A percentile compares a stretch with the other conserved stretches of the same genome.
Evolutionary conservation across 495 filamentous ascomycete genomes (phyloP).

Genomic region (Zalerion maritima): DNA sequence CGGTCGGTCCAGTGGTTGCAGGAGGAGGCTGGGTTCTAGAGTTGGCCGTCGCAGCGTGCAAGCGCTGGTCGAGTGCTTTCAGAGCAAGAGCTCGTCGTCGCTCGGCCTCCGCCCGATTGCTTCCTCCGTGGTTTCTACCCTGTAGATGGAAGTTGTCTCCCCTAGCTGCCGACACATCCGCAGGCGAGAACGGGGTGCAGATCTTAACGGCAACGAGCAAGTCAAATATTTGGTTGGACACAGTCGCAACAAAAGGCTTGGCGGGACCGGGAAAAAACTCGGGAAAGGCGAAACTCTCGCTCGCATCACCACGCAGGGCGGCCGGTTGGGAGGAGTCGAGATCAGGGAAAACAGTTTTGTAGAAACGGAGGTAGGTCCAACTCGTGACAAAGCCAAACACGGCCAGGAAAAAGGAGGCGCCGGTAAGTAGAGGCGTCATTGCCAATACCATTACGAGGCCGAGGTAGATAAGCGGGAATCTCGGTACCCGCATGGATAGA

Average conservation of each 20-base stretch:
- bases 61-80: conserved; percentile 78
- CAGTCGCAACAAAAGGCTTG: conserved; percentile 57
- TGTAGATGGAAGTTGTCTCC: conserved; percentile 41
- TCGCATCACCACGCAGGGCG: conserved; percentile 68
- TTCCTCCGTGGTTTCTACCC: conserved; percentile 48
- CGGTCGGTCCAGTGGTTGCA: conserved; percentile 27
- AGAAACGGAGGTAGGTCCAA: conserved; percentile 96
- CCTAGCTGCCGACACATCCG: conserved; percentile 63
- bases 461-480: conserved; percentile 79
- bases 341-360: conserved; percentile 54
- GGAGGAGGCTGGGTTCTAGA: conserved; percentile 22
- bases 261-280: conserved; percentile 87
- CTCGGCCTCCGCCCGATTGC: conserved; percentile 82
- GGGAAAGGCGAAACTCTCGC: conserved; percentile 87
- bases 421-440: conserved; percentile 68
- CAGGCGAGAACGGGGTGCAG: conserved; percentile 74
- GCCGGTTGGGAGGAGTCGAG: conserved; percentile 48
- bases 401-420: conserved; percentile 67
- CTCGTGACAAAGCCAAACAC: conserved; percentile 71
- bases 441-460: conserved; percentile 63
- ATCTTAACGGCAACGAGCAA: conserved; percentile 57
- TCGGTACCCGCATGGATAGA: conserved; percentile 73
- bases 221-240: conserved; percentile 62
- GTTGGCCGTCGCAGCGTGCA: conserved; percentile 61
- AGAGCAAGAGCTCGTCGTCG: conserved; percentile 75